Evolutionary conservation across 83 land plant species (phyloP).

Genomic region (Picea abies): DNA sequence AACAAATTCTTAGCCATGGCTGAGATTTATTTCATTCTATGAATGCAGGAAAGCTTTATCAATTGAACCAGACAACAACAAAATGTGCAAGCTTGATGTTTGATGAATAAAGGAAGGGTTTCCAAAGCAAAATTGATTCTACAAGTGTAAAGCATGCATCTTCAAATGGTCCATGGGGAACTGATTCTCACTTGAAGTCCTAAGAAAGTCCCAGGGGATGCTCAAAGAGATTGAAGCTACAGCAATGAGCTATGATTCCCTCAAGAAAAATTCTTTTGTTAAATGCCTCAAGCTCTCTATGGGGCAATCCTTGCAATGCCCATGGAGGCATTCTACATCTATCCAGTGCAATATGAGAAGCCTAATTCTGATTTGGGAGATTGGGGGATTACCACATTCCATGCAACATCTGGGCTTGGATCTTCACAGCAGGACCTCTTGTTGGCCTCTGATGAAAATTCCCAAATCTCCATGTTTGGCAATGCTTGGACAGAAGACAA

Average conservation of each 20-base stretch:
- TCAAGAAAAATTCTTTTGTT: not conserved
- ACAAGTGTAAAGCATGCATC: slow-evolving; percentile 75
- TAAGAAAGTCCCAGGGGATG: slow-evolving; percentile 98
- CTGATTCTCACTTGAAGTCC: slow-evolving; percentile 95
- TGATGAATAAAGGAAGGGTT: slow-evolving; percentile 94
- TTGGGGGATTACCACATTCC: not conserved
- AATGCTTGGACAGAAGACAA: slow-evolving; percentile 5
- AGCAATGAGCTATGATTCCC: slow-evolving; percentile 18
- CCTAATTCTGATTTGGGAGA: not conserved
- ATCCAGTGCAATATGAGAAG: not conserved
- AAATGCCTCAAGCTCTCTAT: slow-evolving; percentile 29
- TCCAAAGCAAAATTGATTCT: slow-evolving; percentile 82
- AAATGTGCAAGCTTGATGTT: slow-evolving; percentile 96
- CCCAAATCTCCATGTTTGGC: not conserved
- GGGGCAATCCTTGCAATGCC: slow-evolving; percentile 49
- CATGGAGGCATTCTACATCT: not conserved
- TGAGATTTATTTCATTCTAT: too few species aligned
- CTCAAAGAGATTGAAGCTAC: slow-evolving; percentile 76
- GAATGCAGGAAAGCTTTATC: slow-evolving; percentile 72
- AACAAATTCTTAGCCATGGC: too few species aligned
- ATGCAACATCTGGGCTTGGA: slow-evolving; percentile 8
- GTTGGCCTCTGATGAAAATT: not conserved
- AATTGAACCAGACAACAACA: slow-evolving; percentile 94
- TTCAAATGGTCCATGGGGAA: slow-evolving; percentile 55
- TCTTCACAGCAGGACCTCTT: not conserved